Conservation (phyloP, 2,329 filamentous ascomycete genomes). For the Geoglossum cookeanum region DNA sequence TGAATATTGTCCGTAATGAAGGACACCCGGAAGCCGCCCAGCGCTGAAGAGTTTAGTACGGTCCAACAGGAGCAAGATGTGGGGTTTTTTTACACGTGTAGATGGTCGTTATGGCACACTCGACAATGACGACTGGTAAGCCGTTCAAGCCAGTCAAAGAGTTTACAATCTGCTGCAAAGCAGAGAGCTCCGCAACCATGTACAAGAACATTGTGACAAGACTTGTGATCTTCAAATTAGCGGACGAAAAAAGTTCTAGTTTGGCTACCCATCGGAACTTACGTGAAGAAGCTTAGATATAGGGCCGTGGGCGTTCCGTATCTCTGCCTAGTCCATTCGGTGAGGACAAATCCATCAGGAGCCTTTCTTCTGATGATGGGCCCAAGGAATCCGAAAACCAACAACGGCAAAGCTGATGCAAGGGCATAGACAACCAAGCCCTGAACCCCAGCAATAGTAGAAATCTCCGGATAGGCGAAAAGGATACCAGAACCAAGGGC, state of each 20-base stretch:
- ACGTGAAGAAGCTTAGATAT: constrained; percentile 58
- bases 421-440: constrained; percentile 61
- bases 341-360: constrained; percentile 67
- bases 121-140: constrained; percentile 56
- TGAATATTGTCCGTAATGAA: constrained; percentile 73
- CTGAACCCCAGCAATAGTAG: constrained; percentile 60
- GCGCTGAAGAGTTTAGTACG: constrained; percentile 28
- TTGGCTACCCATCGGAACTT: constrained; percentile 8
- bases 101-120: constrained; percentile 60
- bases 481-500: constrained; percentile 69
- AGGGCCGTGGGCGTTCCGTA: constrained; percentile 51
- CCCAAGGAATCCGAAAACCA: constrained; percentile 55
- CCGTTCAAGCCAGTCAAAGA: constrained; percentile 56
- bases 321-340: constrained; percentile 65
- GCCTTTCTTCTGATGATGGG: constrained; percentile 64
- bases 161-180: constrained; percentile 59
- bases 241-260: background rate
- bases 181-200: constrained; percentile 71
- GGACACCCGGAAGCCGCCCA: constrained; percentile 68
- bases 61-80: background rate
- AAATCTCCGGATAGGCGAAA: constrained; percentile 65
- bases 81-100: constrained; percentile 49
- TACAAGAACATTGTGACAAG: constrained; percentile 69
- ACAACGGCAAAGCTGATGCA: constrained; percentile 49
- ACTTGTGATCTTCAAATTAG: constrained; percentile 14